A percentile compares a stretch with the other conserved stretches of the same genome.
Evolutionary conservation across 1,139 yeast species (phyloP).

Genomic region (Yamadazyma dendronema): DNA sequence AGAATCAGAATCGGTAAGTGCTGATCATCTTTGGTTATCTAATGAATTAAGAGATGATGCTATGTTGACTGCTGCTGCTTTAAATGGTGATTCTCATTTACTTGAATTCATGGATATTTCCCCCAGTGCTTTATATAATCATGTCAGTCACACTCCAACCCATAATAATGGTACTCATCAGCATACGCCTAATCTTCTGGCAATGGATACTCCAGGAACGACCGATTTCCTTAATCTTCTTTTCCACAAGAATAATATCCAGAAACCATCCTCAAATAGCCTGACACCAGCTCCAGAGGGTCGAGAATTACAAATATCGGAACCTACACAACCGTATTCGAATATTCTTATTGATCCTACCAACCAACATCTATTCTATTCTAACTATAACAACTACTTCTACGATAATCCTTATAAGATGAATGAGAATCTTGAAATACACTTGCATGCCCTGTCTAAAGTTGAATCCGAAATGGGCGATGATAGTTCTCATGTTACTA

Average conservation of each 20-base stretch:
- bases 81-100: slow-evolving; percentile 61
- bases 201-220: slow-evolving; percentile 7
- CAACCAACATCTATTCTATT: slow-evolving; percentile 36
- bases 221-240: slow-evolving; percentile 47
- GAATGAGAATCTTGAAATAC: slow-evolving; percentile 44
- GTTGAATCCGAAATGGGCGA: slow-evolving; percentile 34
- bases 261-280: slow-evolving; percentile 8
- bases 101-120: slow-evolving; percentile 49
- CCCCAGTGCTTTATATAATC: slow-evolving; percentile 15
- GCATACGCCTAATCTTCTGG: neutral
- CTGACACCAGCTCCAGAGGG: slow-evolving; percentile 4
- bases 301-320: neutral
- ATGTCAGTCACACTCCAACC: slow-evolving; percentile 3
- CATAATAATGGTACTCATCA: slow-evolving; percentile 5
- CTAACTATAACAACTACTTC: slow-evolving; percentile 41
- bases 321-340: slow-evolving; percentile 4
- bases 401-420: slow-evolving; percentile 43
- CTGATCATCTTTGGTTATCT: slow-evolving; percentile 59
- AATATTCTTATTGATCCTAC: slow-evolving; percentile 34
- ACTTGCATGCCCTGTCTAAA: slow-evolving; percentile 38
- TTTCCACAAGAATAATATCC: slow-evolving; percentile 43
- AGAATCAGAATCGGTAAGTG: slow-evolving; percentile 16
- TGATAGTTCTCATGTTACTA: slow-evolving; percentile 31
- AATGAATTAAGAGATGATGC: slow-evolving; percentile 72
- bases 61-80: slow-evolving; percentile 67